Percentiles rank a stretch among this genome's conserved stretches.
Evolutionary conservation across 768 basidiomycete species (phyloP).

Genomic region (Punctularia strigosozonata): DNA sequence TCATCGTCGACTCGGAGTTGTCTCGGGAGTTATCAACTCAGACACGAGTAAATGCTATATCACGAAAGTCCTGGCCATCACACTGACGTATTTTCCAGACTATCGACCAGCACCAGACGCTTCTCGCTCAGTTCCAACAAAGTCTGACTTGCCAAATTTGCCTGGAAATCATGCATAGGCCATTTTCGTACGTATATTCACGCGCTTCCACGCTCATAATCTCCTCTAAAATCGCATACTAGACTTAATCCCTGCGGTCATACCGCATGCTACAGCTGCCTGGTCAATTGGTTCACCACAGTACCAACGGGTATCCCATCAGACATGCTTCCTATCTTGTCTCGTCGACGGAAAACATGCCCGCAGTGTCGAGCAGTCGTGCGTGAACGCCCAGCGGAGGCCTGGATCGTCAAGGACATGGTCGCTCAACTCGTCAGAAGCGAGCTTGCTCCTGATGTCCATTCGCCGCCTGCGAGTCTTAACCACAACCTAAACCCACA

Average conservation of each 20-base stretch:
- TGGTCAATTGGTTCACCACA: constrained; percentile 64
- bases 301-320: constrained; percentile 6
- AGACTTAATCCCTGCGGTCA: constrained; percentile 81
- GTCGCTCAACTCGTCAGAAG: constrained; percentile 38
- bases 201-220: too few relatives aligned
- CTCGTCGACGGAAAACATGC: constrained; percentile 26
- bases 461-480: constrained; percentile 16
- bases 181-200: constrained; percentile 60
- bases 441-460: constrained; percentile 25
- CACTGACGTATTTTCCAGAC: constrained; percentile 20
- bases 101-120: constrained; percentile 38
- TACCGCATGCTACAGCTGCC: constrained; percentile 57
- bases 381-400: constrained; percentile 31
- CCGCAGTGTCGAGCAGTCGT: constrained; percentile 34
- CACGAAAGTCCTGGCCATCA: not conserved
- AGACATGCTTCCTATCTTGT: constrained; percentile 14
- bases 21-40: not conserved
- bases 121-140: constrained; percentile 45
- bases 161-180: constrained; percentile 59
- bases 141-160: constrained; percentile 72
- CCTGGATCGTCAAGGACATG: constrained; percentile 36
- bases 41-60: not conserved
- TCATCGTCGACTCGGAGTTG: not conserved
- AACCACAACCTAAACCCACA: constrained; percentile 13
- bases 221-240: too few relatives aligned